These are phyloP conservation scores for Ophiostoma ips DNA, from an alignment of 2,329 filamentous ascomycete species.

Conservation along the genomic window DNA sequence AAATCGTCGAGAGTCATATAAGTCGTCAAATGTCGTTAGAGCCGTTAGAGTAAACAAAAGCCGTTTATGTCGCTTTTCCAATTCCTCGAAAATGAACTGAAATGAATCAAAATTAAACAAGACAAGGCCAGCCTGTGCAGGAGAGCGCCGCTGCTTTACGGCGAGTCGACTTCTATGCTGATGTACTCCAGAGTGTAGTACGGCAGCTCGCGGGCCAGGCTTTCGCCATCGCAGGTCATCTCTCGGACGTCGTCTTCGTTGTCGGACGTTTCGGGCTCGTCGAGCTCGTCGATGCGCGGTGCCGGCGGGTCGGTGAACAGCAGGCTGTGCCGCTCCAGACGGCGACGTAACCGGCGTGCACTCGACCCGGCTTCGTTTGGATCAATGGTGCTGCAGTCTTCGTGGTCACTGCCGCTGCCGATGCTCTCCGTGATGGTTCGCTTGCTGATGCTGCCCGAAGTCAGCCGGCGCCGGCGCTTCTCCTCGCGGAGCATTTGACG, in stretches of 20 bases:
- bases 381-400: conserved; percentile 26
- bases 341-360: conserved; percentile 33
- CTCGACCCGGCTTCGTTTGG: conserved; percentile 31
- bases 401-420: conserved; percentile 34
- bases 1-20: not conserved
- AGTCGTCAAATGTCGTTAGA: not conserved
- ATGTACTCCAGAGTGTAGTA: conserved; percentile 37
- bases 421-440: conserved; percentile 36
- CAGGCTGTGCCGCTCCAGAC: conserved; percentile 32
- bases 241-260: conserved; percentile 15
- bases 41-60: not conserved
- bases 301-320: conserved; percentile 35
- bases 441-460: conserved; percentile 40
- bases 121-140: not conserved
- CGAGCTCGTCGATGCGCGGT: conserved; percentile 38
- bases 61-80: not conserved
- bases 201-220: conserved; percentile 34
- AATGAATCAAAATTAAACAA: not conserved
- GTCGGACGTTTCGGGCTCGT: conserved; percentile 36
- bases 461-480: conserved; percentile 31
- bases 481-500: conserved; percentile 30
- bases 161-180: conserved; percentile 36
- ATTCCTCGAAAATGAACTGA: not conserved
- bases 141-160: conserved; percentile 11
- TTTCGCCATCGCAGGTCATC: conserved; percentile 21